These are phyloP conservation scores for Lactarius psammicola DNA, from an alignment of 768 basidiomycete species.

Conservation along the genomic window DNA sequence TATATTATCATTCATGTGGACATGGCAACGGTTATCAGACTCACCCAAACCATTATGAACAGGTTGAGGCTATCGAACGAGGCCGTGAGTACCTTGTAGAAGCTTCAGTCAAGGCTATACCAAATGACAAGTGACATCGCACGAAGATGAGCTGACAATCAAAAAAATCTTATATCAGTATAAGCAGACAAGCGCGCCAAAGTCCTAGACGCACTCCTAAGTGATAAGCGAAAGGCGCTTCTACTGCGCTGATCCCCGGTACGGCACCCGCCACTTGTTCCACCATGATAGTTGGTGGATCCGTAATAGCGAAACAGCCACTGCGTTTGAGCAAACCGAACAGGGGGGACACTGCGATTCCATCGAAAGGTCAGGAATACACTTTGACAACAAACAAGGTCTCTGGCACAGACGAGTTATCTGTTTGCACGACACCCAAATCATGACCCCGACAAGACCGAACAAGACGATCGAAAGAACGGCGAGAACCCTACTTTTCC, in stretches of 20 bases:
- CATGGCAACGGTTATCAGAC: neutral
- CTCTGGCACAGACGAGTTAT: neutral
- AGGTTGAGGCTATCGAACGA: constrained; percentile 22
- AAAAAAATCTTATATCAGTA: neutral
- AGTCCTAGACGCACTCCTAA: constrained; percentile 19
- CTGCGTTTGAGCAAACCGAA: neutral
- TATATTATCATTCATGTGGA: neutral
- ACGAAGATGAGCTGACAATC: constrained; percentile 13
- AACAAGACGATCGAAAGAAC: constrained; percentile 6
- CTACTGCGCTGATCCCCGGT: neutral
- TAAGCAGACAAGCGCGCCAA: neutral
- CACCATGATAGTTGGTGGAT: neutral
- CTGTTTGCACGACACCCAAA: constrained; percentile 14
- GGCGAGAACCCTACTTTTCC: constrained; percentile 3
- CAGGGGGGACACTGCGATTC: constrained; percentile 10
- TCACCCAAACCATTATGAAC: constrained; percentile 16
- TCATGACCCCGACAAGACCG: constrained; percentile 3
- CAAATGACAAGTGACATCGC: neutral
- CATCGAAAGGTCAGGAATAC: neutral
- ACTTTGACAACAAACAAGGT: neutral
- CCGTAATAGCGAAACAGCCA: constrained; percentile 16
- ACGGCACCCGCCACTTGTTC: neutral
- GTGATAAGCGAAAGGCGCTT: constrained; percentile 10
- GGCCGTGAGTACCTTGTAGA: constrained; percentile 4
- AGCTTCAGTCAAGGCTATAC: neutral